Percentiles rank a stretch among this genome's conserved stretches.
These are phyloP conservation scores for Sungouiozyma intestinalis DNA, from an alignment of 805 yeast genomes.

Conservation along the genomic window DNA sequence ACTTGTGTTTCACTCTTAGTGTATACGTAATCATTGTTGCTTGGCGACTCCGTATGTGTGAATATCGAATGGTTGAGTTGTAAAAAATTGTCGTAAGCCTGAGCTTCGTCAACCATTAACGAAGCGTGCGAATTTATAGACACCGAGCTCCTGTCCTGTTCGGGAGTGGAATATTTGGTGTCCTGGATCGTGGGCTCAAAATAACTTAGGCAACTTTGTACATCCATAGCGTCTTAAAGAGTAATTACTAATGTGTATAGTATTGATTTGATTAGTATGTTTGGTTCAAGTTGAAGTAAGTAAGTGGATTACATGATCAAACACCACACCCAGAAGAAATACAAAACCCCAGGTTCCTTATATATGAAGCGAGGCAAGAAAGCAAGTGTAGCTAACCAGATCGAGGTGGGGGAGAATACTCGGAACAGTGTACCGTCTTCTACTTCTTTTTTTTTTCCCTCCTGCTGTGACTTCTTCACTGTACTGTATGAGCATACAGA, in stretches of 20 bases:
- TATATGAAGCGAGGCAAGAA: not conserved
- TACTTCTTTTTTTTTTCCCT: too few relatives aligned
- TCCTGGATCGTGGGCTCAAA: not conserved
- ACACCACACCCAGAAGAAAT: too few relatives aligned
- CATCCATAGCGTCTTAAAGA: not conserved
- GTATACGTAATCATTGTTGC: not conserved
- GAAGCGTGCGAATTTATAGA: not conserved
- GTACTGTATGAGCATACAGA: not conserved
- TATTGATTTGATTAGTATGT: too few relatives aligned
- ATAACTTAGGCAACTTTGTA: not conserved
- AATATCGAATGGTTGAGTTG: not conserved
- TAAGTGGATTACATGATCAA: too few relatives aligned
- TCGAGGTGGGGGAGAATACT: not conserved
- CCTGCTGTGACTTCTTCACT: too few relatives aligned
- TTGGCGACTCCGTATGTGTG: not conserved
- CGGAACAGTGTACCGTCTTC: too few relatives aligned
- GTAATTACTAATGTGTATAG: too few relatives aligned
- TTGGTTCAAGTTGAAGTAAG: too few relatives aligned
- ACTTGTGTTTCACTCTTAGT: not conserved
- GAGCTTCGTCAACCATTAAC: not conserved
- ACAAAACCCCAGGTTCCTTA: not conserved
- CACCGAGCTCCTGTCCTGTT: not conserved
- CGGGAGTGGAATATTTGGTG: not conserved
- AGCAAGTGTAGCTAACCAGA: not conserved
- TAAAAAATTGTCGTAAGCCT: not conserved